Conservation (phyloP, 1,139 yeast genomes). For the Citeromyces hawaiiensis region DNA sequence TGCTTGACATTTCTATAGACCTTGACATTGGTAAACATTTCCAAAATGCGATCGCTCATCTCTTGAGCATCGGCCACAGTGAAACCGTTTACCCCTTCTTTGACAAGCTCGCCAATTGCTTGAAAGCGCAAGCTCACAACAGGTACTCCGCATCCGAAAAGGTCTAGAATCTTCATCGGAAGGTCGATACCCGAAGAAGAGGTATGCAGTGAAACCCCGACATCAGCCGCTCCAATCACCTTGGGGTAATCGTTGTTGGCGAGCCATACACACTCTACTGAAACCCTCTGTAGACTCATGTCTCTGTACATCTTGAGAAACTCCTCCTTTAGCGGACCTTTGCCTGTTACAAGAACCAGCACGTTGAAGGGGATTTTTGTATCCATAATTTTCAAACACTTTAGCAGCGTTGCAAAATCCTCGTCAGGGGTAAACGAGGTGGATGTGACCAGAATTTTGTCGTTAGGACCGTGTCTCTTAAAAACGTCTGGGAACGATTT, state of each 20-base stretch:
- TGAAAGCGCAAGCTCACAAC: constrained; percentile 69
- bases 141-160: constrained; percentile 94
- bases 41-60: constrained; percentile 33
- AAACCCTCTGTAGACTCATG: constrained; percentile 30
- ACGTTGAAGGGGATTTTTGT: constrained; percentile 18
- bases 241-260: constrained; percentile 69
- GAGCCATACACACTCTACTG: constrained; percentile 64
- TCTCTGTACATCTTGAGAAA: constrained; percentile 33
- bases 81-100: constrained; percentile 29
- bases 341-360: constrained; percentile 75
- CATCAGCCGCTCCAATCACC: constrained; percentile 63
- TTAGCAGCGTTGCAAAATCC: constrained; percentile 57
- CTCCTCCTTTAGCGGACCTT: constrained; percentile 64
- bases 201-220: constrained; percentile 82
- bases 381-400: constrained; percentile 57
- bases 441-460: constrained; percentile 63
- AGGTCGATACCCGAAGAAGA: constrained; percentile 90
- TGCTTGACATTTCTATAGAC: constrained; percentile 24
- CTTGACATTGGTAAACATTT: constrained; percentile 21
- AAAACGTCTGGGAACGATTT: constrained; percentile 21
- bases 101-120: constrained; percentile 54
- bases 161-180: constrained; percentile 92
- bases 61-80: constrained; percentile 25
- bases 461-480: constrained; percentile 19
- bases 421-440: constrained; percentile 97